Evolutionary conservation across 768 basidiomycete species (phyloP).

Genomic region (Agaricus subrufescens): DNA sequence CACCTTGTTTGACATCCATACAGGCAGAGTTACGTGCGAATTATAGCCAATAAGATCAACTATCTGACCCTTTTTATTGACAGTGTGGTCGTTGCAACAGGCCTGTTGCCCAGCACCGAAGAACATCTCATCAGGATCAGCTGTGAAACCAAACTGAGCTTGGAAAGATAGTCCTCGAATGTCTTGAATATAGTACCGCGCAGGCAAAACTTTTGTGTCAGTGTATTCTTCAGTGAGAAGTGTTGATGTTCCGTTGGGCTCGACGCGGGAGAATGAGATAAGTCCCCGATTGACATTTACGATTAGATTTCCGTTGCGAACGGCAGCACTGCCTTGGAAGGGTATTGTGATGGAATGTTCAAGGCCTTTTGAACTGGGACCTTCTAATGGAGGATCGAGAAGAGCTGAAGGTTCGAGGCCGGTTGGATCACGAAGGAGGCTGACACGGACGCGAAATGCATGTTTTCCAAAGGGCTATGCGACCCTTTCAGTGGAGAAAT

Average conservation of each 20-base stretch:
- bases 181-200: conserved; percentile 28
- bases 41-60: conserved; percentile 33
- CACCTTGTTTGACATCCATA: conserved; percentile 34
- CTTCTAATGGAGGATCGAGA: conserved; percentile 32
- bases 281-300: conserved; percentile 20
- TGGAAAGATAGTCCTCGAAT: conserved; percentile 25
- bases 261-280: conserved; percentile 25
- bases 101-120: conserved; percentile 33
- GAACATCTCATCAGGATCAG: conserved; percentile 28
- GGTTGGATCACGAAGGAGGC: conserved; percentile 28
- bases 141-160: conserved; percentile 26
- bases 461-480: conserved; percentile 32
- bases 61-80: conserved; percentile 35
- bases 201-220: conserved; percentile 24
- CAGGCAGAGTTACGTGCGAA: conserved; percentile 28
- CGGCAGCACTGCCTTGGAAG: conserved; percentile 23
- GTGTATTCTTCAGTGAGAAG: conserved; percentile 25
- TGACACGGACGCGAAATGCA: conserved; percentile 30
- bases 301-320: conserved; percentile 29
- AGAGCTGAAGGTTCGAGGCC: conserved; percentile 27
- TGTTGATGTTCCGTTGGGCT: conserved; percentile 22
- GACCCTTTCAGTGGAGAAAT: neutral
- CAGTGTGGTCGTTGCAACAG: conserved; percentile 30
- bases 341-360: conserved; percentile 23
- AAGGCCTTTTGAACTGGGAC: conserved; percentile 25